Conservation (phyloP, 2,329 filamentous ascomycete genomes). For the Penicillium digitatum region DNA sequence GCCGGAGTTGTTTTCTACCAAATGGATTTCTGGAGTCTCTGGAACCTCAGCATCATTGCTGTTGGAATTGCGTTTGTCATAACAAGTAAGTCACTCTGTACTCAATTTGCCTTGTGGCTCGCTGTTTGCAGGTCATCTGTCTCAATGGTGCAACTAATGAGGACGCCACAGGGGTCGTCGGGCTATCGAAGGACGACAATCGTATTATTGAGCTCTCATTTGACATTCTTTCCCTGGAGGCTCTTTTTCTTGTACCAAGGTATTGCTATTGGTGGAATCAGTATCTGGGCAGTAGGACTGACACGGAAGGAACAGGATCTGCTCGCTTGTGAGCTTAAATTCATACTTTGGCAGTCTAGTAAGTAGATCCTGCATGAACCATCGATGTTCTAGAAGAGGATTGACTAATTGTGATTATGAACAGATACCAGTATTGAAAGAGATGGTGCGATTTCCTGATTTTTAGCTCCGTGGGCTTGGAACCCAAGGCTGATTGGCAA, state of each 20-base stretch:
- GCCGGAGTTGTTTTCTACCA: constrained; percentile 83
- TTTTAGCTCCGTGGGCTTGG: background rate
- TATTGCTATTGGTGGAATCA: constrained; percentile 22
- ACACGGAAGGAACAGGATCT: constrained; percentile 56
- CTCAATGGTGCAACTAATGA: constrained; percentile 5
- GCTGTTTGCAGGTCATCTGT: constrained; percentile 1
- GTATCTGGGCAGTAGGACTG: constrained; percentile 11
- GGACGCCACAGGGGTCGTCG: constrained; percentile 56
- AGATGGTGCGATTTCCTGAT: constrained; percentile 61
- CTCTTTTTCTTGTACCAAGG: constrained; percentile 80
- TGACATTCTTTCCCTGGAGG: constrained; percentile 83
- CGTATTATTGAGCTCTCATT: constrained; percentile 74
- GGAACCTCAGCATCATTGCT: constrained; percentile 68
- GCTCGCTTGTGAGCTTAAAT: constrained; percentile 78
- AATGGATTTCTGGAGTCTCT: constrained; percentile 76
- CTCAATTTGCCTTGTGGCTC: constrained; percentile 22
- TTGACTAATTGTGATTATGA: constrained; percentile 19
- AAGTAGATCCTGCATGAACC: constrained; percentile 19
- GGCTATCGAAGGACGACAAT: constrained; percentile 57
- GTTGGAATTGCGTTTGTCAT: constrained; percentile 68
- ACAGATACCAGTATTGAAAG: constrained; percentile 80
- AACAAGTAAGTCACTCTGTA: constrained; percentile 56
- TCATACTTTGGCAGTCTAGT: constrained; percentile 68
- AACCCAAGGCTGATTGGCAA: constrained; percentile 27
- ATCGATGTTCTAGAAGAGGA: constrained; percentile 4